phyloP scores from a whole-genome alignment of 768 basidiomycete genomes.

The Mycena leptocephala region DNA sequence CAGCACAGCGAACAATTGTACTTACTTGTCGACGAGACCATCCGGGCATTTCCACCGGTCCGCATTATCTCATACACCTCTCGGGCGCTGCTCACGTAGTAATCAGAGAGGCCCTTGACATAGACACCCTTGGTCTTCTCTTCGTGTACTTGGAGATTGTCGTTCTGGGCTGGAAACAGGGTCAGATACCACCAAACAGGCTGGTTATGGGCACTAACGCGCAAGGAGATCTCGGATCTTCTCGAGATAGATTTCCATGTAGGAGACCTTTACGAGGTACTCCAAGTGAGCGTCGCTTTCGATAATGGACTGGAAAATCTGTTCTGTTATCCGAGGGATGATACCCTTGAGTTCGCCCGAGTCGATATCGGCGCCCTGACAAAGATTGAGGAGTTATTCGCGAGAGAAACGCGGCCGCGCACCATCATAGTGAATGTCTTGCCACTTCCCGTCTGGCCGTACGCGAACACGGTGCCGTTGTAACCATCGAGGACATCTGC shows the following conservation, averaged over 20 bases:
- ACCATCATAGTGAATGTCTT: constrained; percentile 99
- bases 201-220: constrained; percentile 74
- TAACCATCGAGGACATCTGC: constrained; percentile 98
- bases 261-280: constrained; percentile 99
- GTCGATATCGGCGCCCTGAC: constrained; percentile 97
- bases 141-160: constrained; percentile 98
- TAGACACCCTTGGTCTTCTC: constrained; percentile 98
- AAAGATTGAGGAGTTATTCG: constrained; percentile 28
- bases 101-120: constrained; percentile 97
- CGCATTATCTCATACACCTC: constrained; percentile 99
- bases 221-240: constrained; percentile 95
- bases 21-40: constrained; percentile 95
- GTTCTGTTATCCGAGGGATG: constrained; percentile 98
- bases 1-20: constrained; percentile 19
- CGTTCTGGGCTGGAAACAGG: constrained; percentile 84
- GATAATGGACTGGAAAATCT: constrained; percentile 98
- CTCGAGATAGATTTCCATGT: constrained; percentile 99
- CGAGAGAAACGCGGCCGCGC: constrained; percentile 33
- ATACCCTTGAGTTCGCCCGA: constrained; percentile 94
- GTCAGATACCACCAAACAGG: constrained; percentile 22
- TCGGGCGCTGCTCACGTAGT: constrained; percentile 95
- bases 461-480: constrained; percentile 96
- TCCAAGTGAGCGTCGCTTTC: constrained; percentile 96
- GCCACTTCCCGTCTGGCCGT: constrained; percentile 91
- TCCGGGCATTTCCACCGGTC: constrained; percentile 92